Conservation (phyloP, 495 filamentous ascomycete species). For the Podospora comata region DNA sequence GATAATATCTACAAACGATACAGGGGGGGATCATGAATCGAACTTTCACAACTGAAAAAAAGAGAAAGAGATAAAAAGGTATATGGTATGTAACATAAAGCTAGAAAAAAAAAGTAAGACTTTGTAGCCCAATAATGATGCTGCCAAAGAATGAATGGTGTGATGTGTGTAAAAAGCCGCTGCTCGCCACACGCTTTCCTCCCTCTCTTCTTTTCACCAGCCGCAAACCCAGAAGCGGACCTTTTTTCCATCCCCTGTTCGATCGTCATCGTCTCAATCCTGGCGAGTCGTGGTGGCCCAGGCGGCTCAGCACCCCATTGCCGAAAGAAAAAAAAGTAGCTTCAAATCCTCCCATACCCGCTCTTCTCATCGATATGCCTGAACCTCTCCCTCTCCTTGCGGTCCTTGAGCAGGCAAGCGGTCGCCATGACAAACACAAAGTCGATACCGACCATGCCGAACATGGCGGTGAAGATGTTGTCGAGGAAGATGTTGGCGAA, state of each 20-base stretch:
- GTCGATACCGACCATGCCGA: constrained; percentile 71
- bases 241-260: background rate
- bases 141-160: background rate
- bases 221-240: background rate
- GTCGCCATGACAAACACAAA: constrained; percentile 59
- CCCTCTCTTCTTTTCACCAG: background rate
- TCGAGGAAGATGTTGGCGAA: constrained; percentile 67
- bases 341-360: constrained; percentile 44
- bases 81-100: background rate
- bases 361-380: constrained; percentile 70
- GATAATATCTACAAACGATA: background rate
- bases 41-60: background rate
- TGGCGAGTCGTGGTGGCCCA: background rate
- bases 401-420: constrained; percentile 67
- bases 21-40: background rate
- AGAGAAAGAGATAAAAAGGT: background rate
- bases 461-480: constrained; percentile 69
- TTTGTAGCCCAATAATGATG: background rate
- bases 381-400: constrained; percentile 68
- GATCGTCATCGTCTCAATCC: background rate
- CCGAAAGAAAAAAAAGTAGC: background rate
- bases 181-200: background rate
- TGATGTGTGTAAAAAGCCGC: background rate
- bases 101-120: background rate
- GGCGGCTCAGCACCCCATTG: background rate